phyloP scores from a whole-genome alignment of 139 green algal species.

The Nannochloris sp. region DNA sequence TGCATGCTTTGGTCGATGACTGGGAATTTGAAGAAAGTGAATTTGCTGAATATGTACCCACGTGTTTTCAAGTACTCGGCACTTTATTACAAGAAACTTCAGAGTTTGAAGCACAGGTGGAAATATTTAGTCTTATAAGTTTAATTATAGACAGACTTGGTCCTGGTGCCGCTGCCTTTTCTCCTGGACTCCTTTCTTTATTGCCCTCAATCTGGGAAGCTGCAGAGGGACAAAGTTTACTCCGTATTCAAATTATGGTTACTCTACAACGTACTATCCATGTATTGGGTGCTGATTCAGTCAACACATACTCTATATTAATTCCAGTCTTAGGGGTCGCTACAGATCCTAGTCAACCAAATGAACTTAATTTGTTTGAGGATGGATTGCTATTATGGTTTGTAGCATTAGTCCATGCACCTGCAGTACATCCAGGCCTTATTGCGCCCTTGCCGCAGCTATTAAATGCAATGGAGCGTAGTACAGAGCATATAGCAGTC shows the following conservation, averaged over 20 bases:
- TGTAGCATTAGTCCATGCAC: conserved; percentile 71
- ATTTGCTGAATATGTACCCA: conserved; percentile 48
- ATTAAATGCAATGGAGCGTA: conserved; percentile 38
- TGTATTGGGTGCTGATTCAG: conserved; percentile 50
- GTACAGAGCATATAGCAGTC: conserved; percentile 62
- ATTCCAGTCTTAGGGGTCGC: conserved; percentile 57
- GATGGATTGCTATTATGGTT: conserved; percentile 79
- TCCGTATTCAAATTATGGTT: conserved; percentile 75
- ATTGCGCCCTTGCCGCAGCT: conserved; percentile 57
- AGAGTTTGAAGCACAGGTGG: conserved; percentile 69
- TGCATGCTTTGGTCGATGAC: conserved; percentile 70
- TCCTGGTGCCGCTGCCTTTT: conserved; percentile 46
- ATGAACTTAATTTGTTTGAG: conserved; percentile 79
- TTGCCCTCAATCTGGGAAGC: conserved; percentile 64
- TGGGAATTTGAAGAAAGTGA: conserved; percentile 60
- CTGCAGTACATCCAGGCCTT: conserved; percentile 34
- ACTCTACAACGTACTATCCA: conserved; percentile 69
- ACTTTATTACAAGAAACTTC: conserved; percentile 24
- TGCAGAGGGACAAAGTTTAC: conserved; percentile 58
- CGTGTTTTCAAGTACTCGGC: conserved; percentile 39
- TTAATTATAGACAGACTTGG: conserved; percentile 63
- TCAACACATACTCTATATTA: conserved; percentile 45
- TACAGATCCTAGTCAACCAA: conserved; percentile 61
- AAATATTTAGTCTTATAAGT: conserved; percentile 69
- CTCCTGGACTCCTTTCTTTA: conserved; percentile 42